Percentiles rank a stretch among this genome's conserved stretches.
Evolutionary conservation across 2,329 filamentous ascomycete genomes (phyloP).

Genomic region (Colletotrichum navitas): DNA sequence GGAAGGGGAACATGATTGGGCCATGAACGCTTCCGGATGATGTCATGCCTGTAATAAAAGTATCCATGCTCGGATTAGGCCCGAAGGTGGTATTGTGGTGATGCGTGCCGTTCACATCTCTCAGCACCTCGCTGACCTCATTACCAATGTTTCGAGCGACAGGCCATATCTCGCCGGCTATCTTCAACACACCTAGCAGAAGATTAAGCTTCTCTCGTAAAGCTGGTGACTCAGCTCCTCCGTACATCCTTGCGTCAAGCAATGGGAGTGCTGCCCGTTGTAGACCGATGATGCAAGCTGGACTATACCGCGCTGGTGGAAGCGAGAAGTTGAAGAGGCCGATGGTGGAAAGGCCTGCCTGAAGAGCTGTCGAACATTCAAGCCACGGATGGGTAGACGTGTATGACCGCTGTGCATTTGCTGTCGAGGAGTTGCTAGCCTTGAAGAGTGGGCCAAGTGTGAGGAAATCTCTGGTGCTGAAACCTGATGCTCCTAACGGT

Average conservation of each 20-base stretch:
- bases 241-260: slow-evolving; percentile 51
- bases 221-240: slow-evolving; percentile 49
- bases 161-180: slow-evolving; percentile 51
- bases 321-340: slow-evolving; percentile 50
- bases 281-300: slow-evolving; percentile 45
- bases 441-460: slow-evolving; percentile 35
- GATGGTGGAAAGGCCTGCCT: slow-evolving; percentile 50
- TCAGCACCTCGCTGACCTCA: slow-evolving; percentile 30
- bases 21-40: slow-evolving; percentile 5
- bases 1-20: slow-evolving; percentile 11
- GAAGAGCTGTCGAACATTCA: slow-evolving; percentile 44
- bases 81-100: slow-evolving; percentile 1
- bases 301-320: slow-evolving; percentile 47
- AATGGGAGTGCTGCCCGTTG: slow-evolving; percentile 48
- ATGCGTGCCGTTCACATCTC: slow-evolving; percentile 5
- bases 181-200: slow-evolving; percentile 48
- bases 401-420: background rate
- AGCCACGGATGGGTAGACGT: slow-evolving; percentile 20
- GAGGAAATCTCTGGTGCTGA: slow-evolving; percentile 29
- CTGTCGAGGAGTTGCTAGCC: background rate
- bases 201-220: slow-evolving; percentile 50
- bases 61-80: slow-evolving; percentile 15
- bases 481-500: slow-evolving; percentile 44
- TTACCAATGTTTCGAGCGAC: slow-evolving; percentile 48
- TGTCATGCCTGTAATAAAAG: slow-evolving; percentile 27